These are phyloP conservation scores for Gyromitra esculenta DNA, from an alignment of 2,329 filamentous ascomycete genomes.

Conservation along the genomic window DNA sequence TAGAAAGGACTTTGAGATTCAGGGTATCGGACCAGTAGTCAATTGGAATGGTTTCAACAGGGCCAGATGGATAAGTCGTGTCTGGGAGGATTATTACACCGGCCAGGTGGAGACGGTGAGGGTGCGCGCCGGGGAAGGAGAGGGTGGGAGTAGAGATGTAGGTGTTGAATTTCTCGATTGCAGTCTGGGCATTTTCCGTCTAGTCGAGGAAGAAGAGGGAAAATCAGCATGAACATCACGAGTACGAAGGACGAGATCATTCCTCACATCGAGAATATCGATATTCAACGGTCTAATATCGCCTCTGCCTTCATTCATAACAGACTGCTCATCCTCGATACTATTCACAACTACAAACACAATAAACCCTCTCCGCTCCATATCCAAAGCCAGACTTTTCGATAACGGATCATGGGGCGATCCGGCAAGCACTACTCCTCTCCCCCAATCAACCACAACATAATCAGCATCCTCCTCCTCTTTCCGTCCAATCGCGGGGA, in stretches of 20 bases:
- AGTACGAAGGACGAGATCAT: constrained; percentile 43
- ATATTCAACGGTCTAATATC: constrained; percentile 85
- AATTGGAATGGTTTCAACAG: constrained; percentile 84
- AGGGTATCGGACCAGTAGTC: constrained; percentile 88
- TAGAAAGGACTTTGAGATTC: constrained; percentile 89
- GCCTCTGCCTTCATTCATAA: constrained; percentile 70
- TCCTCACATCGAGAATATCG: constrained; percentile 79
- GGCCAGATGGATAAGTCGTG: constrained; percentile 79
- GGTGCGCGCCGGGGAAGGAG: constrained; percentile 77
- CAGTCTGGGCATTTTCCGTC: constrained; percentile 74
- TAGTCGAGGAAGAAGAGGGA: constrained; percentile 59
- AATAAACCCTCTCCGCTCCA: constrained; percentile 91
- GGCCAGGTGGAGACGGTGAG: constrained; percentile 78
- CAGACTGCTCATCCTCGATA: constrained; percentile 82
- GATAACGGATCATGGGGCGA: constrained; percentile 85
- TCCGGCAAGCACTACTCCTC: constrained; percentile 72
- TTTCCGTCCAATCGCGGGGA: constrained; percentile 11
- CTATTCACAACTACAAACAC: constrained; percentile 89
- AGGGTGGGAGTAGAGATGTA: constrained; percentile 78
- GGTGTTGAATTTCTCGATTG: constrained; percentile 75
- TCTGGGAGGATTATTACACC: constrained; percentile 86
- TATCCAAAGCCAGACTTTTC: constrained; percentile 80
- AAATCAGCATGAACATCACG: constrained; percentile 15
- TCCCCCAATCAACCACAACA: constrained; percentile 3
- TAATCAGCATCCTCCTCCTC: constrained; percentile 8